Base-by-base conservation (phyloP, 2,329 filamentous ascomycete genomes). In the Beauveria varroae region DNA sequence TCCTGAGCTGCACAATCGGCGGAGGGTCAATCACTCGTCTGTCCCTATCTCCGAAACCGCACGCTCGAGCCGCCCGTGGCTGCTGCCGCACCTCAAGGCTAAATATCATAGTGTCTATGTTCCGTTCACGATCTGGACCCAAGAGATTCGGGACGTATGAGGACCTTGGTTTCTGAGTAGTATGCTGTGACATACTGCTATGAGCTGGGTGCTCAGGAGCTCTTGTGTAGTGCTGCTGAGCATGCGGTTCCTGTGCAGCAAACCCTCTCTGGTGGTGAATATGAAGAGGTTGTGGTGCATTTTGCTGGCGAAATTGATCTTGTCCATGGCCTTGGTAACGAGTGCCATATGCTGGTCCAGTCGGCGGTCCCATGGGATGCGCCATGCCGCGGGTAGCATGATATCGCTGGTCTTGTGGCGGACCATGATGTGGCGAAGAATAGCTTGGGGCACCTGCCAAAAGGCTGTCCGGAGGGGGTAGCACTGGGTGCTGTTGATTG, bases 1-100 rank as follows among this genome's bases (percentile, higher is more conserved):
- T 83, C 30, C 79, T 77, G 52, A 93, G 81, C 70, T 93, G 86
- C 24, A 95, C 83, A 68, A 95, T 93, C 16, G 90, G 90, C 2
- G 90, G 90, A 46, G 90, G 90, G 69, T 95, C 90, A 64, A 95
- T 90, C 18, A 92, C 89, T 64, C 90, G 83, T 44, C 90, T 84
- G 70, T 95, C 90, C 65, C 90, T 81, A 73, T 93, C 90, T 63
- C 90, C 90, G 71, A 92, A 93, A 1, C 90, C 90, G 68, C 90
- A 95, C 47, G 89, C 90, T 66, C 90, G 81, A 58, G 90, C 90
- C 1, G 89, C 89, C 20, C 85, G 79, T 9, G 90, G 90, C 68
- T 93, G 90, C 72, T 95, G 90, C 55, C 90, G 86, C 64, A 93
- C 84, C 18, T 51, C 67, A 5, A 76, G 67, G 5, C 63, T 65